Percentiles rank a stretch among this genome's conserved stretches.
These are phyloP conservation scores for Boletus pseudo-olivaceus DNA, from an alignment of 768 basidiomycete species.

Conservation along the genomic window DNA sequence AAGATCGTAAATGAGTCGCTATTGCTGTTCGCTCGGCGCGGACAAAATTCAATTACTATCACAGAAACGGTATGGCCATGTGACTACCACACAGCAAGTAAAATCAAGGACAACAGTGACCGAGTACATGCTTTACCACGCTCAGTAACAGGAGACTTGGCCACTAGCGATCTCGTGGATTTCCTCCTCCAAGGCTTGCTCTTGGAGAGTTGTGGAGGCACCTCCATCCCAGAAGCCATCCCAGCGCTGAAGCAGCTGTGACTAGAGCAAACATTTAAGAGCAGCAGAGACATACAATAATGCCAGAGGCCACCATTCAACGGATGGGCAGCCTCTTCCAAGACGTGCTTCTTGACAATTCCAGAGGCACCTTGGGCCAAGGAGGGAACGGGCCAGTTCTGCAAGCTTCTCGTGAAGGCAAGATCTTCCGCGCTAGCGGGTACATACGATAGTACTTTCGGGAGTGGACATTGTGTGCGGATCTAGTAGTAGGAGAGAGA, in stretches of 20 bases:
- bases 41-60: not conserved
- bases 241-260: not conserved
- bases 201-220: not conserved
- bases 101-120: not conserved
- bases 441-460: not conserved
- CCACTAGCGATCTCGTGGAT: not conserved
- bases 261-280: not conserved
- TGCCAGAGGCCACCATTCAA: not conserved
- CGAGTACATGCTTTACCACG: not conserved
- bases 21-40: not conserved
- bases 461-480: not conserved
- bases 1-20: not conserved
- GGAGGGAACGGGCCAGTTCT: not conserved
- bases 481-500: not conserved
- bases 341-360: not conserved
- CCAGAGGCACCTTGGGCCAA: not conserved
- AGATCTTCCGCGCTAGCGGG: not conserved
- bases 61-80: not conserved
- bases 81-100: not conserved
- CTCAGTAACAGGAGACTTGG: not conserved
- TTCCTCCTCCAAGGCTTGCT: not conserved
- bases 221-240: not conserved
- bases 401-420: not conserved
- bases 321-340: not conserved
- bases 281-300: not conserved